Conservation (phyloP, 345 rosid genomes). For the Leavenworthia alabamica region DNA sequence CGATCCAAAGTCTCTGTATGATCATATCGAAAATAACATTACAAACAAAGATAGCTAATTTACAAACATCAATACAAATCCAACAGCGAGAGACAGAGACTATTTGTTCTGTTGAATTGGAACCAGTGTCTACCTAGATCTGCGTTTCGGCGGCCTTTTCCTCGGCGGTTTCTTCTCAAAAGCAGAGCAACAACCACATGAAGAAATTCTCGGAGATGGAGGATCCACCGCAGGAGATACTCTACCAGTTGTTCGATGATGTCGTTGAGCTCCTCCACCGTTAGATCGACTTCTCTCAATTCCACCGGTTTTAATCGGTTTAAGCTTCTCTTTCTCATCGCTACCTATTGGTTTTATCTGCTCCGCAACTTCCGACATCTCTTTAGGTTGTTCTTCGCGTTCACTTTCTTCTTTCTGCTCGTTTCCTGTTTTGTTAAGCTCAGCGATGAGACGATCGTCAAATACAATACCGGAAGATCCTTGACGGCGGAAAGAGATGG, state of each 20-base stretch:
- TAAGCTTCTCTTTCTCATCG: slow-evolving; percentile 36
- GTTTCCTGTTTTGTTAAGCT: slow-evolving; percentile 37
- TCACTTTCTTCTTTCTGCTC: slow-evolving; percentile 29
- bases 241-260: slow-evolving; percentile 66
- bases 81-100: slow-evolving; percentile 15
- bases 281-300: slow-evolving; percentile 76
- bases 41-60: slow-evolving; percentile 10
- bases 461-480: slow-evolving; percentile 92
- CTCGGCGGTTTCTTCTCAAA: slow-evolving; percentile 51
- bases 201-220: slow-evolving; percentile 78
- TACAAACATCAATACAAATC: slow-evolving; percentile 7
- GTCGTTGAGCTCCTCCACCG: slow-evolving; percentile 52
- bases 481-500: slow-evolving; percentile 75
- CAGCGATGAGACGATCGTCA: slow-evolving; percentile 67
- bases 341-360: slow-evolving; percentile 13
- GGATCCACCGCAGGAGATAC: slow-evolving; percentile 85
- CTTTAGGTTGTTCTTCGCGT: slow-evolving; percentile 26
- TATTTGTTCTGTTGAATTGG: not conserved
- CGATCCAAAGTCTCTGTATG: too few species aligned
- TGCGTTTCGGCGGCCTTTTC: slow-evolving; percentile 47
- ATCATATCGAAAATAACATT: too few species aligned
- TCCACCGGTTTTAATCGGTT: slow-evolving; percentile 32
- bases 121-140: slow-evolving; percentile 39
- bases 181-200: slow-evolving; percentile 75
- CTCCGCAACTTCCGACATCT: slow-evolving; percentile 24